Percentiles rank a stretch among this genome's conserved stretches.
Conservation (phyloP, 352 stramenopile species). For the Globisporangium lucens region DNA sequence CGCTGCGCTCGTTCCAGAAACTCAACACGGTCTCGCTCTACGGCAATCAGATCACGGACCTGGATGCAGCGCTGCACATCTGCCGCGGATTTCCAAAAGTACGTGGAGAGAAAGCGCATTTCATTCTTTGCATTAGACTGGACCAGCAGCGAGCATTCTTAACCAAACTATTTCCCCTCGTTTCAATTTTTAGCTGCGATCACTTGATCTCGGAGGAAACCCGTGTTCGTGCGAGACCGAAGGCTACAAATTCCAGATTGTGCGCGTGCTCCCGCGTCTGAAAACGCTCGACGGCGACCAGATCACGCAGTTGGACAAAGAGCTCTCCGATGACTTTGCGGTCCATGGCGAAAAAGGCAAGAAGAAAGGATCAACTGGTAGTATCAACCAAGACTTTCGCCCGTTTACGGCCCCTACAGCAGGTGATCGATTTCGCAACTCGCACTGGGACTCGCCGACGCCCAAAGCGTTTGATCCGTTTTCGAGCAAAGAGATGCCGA, state of each 20-base stretch:
- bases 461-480: constrained; percentile 47
- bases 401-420: constrained; percentile 37
- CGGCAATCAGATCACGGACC: constrained; percentile 46
- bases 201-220: constrained; percentile 72
- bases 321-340: constrained; percentile 63
- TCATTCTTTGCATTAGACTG: background rate
- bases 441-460: constrained; percentile 11
- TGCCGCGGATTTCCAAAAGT: constrained; percentile 56
- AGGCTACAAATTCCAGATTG: constrained; percentile 74
- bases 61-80: constrained; percentile 45
- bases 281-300: constrained; percentile 74
- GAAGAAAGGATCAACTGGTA: constrained; percentile 2
- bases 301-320: constrained; percentile 68
- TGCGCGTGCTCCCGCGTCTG: constrained; percentile 55
- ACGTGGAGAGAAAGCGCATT: background rate
- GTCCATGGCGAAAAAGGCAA: constrained; percentile 22
- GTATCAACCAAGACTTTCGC: constrained; percentile 21
- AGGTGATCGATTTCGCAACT: constrained; percentile 2
- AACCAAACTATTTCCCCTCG: too few relatives aligned
- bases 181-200: constrained; percentile 38
- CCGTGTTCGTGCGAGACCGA: constrained; percentile 57
- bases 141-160: background rate
- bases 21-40: constrained; percentile 64
- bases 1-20: constrained; percentile 39
- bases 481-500: constrained; percentile 54